Evolutionary conservation across 495 filamentous ascomycete species (phyloP), one percentile per base, ranked within the genome.

Genomic region (Evansstolkia leycettana): DNA sequence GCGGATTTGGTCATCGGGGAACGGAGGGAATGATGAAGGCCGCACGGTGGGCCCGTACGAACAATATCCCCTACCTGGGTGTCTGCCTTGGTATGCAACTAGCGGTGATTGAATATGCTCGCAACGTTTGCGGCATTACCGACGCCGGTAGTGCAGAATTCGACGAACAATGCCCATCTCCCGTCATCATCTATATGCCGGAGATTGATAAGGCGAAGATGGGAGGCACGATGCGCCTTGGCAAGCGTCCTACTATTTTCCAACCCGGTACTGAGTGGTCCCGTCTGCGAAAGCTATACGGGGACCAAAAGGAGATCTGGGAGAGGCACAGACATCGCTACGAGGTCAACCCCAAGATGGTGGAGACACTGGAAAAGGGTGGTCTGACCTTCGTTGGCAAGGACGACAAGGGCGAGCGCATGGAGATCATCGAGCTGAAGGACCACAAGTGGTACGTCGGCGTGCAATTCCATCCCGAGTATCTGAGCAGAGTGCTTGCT

Each of bases 81-180:
- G 81, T 98, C 37, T 98, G 90, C 55, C 73, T 98, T 11, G 90
- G 90, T 25, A 83, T 98, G 77, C 90, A 98, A 55, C 65, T 94
- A 25, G 88, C 90, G 12, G 87, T 94, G 11, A 82, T 94, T 41
- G 89, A 96, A 50, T 84, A 72, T 40, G 84, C 84, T n/a, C 72
- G 81, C 24, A 73, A 86, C 39, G 60, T 84, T 7, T 78, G 70
- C 61, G 72, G 65, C 17, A 60, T 82, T 28, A 42, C 57, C 5
- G 58, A 64, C 32, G 84, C 82, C 2, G 69, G 64, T 9, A 80
- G 73, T 17, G 72, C 70, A 26, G 85, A 94, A 51, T 69, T 90
- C 35, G 52, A 77, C 38, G 59, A 64, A 0, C 38, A 60, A 2
- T 64, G 72, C 4, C 51, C 66, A 20, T 55, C 85, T 39, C 73